Evolutionary conservation across 2,329 filamentous ascomycete species (phyloP).

Genomic region (Aspergillus awamori): DNA sequence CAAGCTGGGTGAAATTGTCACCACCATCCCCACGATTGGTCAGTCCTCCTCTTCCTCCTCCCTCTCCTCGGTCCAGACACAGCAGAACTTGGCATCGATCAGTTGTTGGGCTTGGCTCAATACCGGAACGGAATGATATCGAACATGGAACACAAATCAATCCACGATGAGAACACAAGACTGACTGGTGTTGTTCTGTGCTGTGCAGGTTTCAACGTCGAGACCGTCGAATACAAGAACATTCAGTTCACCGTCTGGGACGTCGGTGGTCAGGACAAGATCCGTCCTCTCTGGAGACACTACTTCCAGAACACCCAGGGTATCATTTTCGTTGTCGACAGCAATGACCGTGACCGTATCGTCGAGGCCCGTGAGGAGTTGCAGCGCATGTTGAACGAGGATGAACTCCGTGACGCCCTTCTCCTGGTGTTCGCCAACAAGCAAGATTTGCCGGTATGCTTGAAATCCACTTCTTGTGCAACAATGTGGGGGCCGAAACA

Average conservation of each 20-base stretch:
- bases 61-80: slow-evolving; percentile 4
- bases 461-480: neutral
- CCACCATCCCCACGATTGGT: slow-evolving; percentile 98
- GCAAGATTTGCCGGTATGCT: slow-evolving; percentile 88
- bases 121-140: too few species aligned
- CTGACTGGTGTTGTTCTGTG: slow-evolving; percentile 16
- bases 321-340: slow-evolving; percentile 99
- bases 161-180: neutral
- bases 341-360: slow-evolving; percentile 97
- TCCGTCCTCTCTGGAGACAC: slow-evolving; percentile 97
- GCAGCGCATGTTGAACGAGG: slow-evolving; percentile 97
- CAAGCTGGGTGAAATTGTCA: slow-evolving; percentile 97
- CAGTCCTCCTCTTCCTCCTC: slow-evolving; percentile 45
- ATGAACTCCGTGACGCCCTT: slow-evolving; percentile 96
- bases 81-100: too few species aligned
- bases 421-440: slow-evolving; percentile 99
- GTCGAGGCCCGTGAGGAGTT: slow-evolving; percentile 96
- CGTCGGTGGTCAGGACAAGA: slow-evolving; percentile 99
- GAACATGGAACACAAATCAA: too few species aligned
- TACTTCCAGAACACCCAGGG: slow-evolving; percentile 99
- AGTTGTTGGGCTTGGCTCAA: too few species aligned
- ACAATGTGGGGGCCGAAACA: too few species aligned
- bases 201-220: slow-evolving; percentile 89
- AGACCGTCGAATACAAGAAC: slow-evolving; percentile 99
- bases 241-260: slow-evolving; percentile 99